Percentiles rank a stretch among this genome's conserved stretches.
These are phyloP conservation scores for Sordariomycetes sp. DNA, from an alignment of 2,329 filamentous ascomycete species.

Conservation along the genomic window DNA sequence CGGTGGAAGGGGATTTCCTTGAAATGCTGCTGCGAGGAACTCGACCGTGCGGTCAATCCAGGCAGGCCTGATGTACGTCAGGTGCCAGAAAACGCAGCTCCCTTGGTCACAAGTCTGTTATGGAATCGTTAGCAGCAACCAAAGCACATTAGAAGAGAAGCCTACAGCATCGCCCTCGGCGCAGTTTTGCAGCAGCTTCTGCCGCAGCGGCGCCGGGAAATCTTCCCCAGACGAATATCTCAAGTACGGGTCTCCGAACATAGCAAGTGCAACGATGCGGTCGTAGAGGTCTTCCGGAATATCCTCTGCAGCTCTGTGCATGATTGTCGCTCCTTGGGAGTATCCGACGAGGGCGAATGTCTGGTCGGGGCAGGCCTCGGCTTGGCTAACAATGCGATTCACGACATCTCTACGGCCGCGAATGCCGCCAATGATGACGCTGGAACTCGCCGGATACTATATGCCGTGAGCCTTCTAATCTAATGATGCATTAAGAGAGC, in stretches of 20 bases:
- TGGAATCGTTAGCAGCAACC: background rate
- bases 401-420: constrained; percentile 5
- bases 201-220: constrained; percentile 4
- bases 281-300: constrained; percentile 4
- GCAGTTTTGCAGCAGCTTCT: constrained; percentile 5
- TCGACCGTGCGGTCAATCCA: constrained; percentile 5
- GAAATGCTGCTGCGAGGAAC: constrained; percentile 1
- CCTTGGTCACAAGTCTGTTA: constrained; percentile 4
- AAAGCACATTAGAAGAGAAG: background rate
- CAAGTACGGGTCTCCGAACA: constrained; percentile 7
- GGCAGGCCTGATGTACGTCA: constrained; percentile 5
- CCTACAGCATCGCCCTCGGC: constrained; percentile 6
- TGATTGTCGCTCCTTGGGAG: constrained; percentile 7
- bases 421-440: constrained; percentile 1
- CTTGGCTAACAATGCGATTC: constrained; percentile 4
- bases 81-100: constrained; percentile 4
- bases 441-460: constrained; percentile 6
- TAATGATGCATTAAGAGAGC: background rate
- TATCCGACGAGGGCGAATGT: constrained; percentile 8
- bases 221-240: background rate
- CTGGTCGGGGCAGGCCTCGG: constrained; percentile 6
- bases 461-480: background rate
- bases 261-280: constrained; percentile 5
- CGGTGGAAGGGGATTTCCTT: background rate
- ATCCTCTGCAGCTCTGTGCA: constrained; percentile 4